Conservation (phyloP, 441 rosid genomes). For the Pelargonium citronellum region DNA sequence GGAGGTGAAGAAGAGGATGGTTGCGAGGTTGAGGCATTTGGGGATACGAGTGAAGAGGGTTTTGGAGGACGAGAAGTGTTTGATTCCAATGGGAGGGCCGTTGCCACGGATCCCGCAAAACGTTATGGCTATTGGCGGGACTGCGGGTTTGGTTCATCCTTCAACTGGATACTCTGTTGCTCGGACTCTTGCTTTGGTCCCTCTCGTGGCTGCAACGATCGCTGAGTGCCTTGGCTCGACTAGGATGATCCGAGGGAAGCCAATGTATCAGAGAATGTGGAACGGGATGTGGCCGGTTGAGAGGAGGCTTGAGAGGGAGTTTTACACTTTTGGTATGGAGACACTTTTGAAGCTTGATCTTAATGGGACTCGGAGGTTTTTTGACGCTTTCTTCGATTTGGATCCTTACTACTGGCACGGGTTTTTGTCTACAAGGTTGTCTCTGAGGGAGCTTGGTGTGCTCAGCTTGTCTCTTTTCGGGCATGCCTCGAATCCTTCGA, state of each 20-base stretch:
- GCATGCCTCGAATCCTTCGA: conserved; percentile 42
- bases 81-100: conserved; percentile 79
- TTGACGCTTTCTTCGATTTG: conserved; percentile 58
- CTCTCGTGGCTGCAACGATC: conserved; percentile 37
- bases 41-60: conserved; percentile 43
- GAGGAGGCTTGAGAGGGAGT: conserved; percentile 37
- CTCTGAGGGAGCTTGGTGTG: conserved; percentile 35
- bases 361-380: conserved; percentile 46
- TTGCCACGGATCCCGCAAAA: conserved; percentile 54
- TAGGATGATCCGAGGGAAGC: conserved; percentile 58
- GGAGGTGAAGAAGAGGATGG: conserved; percentile 61
- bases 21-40: conserved; percentile 52
- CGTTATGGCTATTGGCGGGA: conserved; percentile 61
- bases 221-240: conserved; percentile 64
- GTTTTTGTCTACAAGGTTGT: conserved; percentile 52
- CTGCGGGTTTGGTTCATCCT: conserved; percentile 60
- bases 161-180: conserved; percentile 66
- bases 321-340: conserved; percentile 62
- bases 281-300: conserved; percentile 52
- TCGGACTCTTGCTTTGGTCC: conserved; percentile 44
- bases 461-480: conserved; percentile 44
- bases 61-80: conserved; percentile 57
- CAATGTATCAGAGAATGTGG: conserved; percentile 48
- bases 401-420: conserved; percentile 61
- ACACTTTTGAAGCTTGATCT: conserved; percentile 53